Percentiles rank a stretch among this genome's conserved stretches.
Evolutionary conservation across 495 filamentous ascomycete species (phyloP).

Genomic region (Melanomma pulvis-pyrius): DNA sequence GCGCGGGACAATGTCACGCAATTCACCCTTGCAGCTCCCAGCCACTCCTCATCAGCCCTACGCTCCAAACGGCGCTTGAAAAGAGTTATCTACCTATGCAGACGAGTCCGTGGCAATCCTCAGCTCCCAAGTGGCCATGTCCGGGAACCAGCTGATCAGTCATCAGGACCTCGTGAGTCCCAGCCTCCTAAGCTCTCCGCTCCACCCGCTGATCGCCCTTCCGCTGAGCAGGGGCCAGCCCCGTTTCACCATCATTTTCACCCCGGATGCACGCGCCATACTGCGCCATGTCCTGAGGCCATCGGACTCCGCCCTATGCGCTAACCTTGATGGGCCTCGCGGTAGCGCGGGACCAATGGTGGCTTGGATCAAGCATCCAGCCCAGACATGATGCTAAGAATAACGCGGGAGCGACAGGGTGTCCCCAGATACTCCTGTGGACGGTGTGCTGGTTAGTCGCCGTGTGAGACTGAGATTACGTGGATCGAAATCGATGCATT

Average conservation of each 20-base stretch:
- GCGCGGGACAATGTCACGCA: not conserved
- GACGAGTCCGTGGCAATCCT: not conserved
- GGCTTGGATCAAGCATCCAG: no score
- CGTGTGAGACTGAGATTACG: no score
- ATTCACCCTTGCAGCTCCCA: not conserved
- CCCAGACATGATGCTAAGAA: no score
- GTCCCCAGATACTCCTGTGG: no score
- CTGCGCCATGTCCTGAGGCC: not conserved
- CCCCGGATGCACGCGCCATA: no score
- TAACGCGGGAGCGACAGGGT: no score
- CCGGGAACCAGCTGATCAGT: not conserved
- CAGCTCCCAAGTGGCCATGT: not conserved
- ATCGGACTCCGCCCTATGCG: not conserved
- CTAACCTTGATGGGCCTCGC: not conserved
- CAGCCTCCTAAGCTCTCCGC: not conserved
- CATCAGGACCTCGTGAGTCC: not conserved
- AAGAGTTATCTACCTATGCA: not conserved
- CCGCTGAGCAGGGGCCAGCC: not conserved
- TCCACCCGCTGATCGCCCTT: not conserved
- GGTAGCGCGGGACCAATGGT: no score
- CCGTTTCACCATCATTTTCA: not conserved
- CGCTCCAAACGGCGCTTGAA: not conserved
- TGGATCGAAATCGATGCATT: no score
- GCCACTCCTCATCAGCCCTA: not conserved
- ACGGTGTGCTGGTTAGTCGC: no score